phyloP scores from a whole-genome alignment of 345 rosid genomes.

The Populus simonii region DNA sequence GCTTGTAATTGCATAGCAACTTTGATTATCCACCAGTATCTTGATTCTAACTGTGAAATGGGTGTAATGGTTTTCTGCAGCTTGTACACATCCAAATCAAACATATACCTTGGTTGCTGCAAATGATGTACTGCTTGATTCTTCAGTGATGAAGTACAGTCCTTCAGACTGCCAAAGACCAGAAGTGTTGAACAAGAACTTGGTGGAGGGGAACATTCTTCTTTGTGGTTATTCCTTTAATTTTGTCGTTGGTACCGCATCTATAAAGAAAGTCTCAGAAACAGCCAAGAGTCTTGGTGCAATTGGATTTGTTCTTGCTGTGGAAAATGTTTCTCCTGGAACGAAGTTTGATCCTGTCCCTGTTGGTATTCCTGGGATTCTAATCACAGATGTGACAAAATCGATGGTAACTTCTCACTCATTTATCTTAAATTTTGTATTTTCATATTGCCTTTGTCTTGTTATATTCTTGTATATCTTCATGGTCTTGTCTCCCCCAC shows the following conservation, averaged over 20 bases:
- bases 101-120: constrained; percentile 88
- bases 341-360: constrained; percentile 96
- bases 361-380: constrained; percentile 77
- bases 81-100: constrained; percentile 72
- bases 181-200: constrained; percentile 73
- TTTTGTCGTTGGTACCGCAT: constrained; percentile 90
- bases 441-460: not conserved
- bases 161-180: constrained; percentile 98
- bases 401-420: constrained; percentile 59
- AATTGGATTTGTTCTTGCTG: constrained; percentile 93
- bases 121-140: constrained; percentile 83
- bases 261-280: constrained; percentile 89
- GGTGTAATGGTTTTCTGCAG: constrained; percentile 46
- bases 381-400: constrained; percentile 71
- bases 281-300: constrained; percentile 96
- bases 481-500: not conserved
- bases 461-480: not conserved
- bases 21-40: not conserved
- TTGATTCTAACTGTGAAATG: constrained; percentile 16
- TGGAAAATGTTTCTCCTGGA: constrained; percentile 95
- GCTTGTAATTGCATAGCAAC: not conserved
- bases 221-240: constrained; percentile 99
- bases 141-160: constrained; percentile 64
- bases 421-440: not conserved
- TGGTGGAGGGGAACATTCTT: constrained; percentile 89